Percentiles rank a stretch among this genome's conserved stretches.
Conservation (phyloP, 768 basidiomycete genomes). For the Hebeloma cylindrosporum region DNA sequence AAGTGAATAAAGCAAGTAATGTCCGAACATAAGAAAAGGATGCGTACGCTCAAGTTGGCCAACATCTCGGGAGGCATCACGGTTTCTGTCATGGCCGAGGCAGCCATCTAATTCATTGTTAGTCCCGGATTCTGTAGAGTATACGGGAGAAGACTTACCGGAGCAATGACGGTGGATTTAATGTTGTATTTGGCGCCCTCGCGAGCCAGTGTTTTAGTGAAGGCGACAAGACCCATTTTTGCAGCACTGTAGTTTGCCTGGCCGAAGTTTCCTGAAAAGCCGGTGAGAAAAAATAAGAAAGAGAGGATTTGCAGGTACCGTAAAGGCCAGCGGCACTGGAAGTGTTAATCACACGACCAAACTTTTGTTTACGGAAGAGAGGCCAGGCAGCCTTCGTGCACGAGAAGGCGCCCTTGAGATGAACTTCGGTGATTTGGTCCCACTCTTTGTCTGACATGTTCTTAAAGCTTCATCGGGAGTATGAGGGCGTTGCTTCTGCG, state of each 20-base stretch:
- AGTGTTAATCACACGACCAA: conserved; percentile 93
- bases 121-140: not conserved
- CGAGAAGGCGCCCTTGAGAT: conserved; percentile 90
- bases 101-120: conserved; percentile 66
- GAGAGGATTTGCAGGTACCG: conserved; percentile 50
- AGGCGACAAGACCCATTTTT: conserved; percentile 92
- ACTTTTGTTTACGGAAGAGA: conserved; percentile 91
- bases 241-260: conserved; percentile 98
- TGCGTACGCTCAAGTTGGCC: conserved; percentile 70
- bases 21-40: not conserved
- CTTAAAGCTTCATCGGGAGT: conserved; percentile 65
- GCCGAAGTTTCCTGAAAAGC: conserved; percentile 78
- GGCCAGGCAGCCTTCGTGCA: conserved; percentile 97
- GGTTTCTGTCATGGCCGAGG: conserved; percentile 94
- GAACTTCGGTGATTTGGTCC: conserved; percentile 86
- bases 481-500: conserved; percentile 1
- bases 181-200: conserved; percentile 95
- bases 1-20: not conserved
- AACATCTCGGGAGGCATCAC: conserved; percentile 94
- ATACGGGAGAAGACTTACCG: conserved; percentile 48
- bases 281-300: not conserved
- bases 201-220: conserved; percentile 88
- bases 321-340: conserved; percentile 93
- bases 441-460: conserved; percentile 96
- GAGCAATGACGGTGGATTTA: conserved; percentile 83